Evolutionary conservation across 768 basidiomycete genomes (phyloP), one percentile per base, ranked within the genome.

Genomic region (Suillus decipiens): DNA sequence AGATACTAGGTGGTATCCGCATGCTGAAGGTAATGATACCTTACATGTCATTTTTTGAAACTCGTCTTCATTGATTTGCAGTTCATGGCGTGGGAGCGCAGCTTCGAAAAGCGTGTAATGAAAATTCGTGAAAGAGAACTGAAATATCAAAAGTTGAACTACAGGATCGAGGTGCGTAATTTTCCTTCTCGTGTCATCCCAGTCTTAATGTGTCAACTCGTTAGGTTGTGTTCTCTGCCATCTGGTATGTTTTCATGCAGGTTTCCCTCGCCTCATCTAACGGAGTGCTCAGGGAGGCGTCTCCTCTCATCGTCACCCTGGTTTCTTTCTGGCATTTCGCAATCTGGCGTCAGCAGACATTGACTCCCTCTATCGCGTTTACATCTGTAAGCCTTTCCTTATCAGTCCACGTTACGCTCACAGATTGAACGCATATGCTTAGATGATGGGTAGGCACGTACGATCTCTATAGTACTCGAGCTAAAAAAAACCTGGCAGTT

Each of bases 81-180:
- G 88, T 97, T 96, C 76, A 96, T 96, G 93, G 95, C 93, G 17
- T 89, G 88, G 95, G 95, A 97, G 73, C 87, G 95, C 31, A 93
- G 86, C 71, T 96, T 96, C 68, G 95, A 96, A 75, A 80, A 81
- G 28, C 82, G 82, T 11, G 87, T 95, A 0, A 73, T 90, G 60
- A 86, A 83, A 59, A 80, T 96, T 63, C 85, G 95, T 31, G 86
- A 87, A 48, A 89, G 86, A 67, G 95, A 97, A 73, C 79, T 97
- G 28, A 87, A 87, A 68, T 94, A 86, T 74, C 94, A 95, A 71
- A 88, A 85, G 68, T 74, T 93, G 55, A 97, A 93, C 75, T 98
- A 95, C 74, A 85, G 83, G 48, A 91, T 96, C 59, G 95, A 96
- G 78, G 87, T 88, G 54, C 45, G 72, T 48, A 31, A 3, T 17